A percentile compares a stretch with the other conserved stretches of the same genome.
phyloP scores from a whole-genome alignment of 1,284 basidiomycete genomes.

The Rugosomyces carneus region DNA sequence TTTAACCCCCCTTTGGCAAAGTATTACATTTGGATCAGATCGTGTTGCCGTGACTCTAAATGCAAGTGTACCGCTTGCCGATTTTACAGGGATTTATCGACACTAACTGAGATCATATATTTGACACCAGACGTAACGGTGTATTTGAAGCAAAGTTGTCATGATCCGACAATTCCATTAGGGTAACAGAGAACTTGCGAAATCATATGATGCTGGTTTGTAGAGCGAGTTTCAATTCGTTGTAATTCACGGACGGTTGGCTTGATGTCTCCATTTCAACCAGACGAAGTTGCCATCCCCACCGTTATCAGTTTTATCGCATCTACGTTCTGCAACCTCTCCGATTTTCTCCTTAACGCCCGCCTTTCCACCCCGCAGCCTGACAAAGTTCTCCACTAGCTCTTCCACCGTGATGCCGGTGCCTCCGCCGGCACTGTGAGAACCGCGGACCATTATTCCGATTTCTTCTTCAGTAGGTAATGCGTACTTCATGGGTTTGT shows the following conservation, averaged over 20 bases:
- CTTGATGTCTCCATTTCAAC: constrained; percentile 52
- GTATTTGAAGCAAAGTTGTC: neutral
- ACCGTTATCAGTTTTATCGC: constrained; percentile 48
- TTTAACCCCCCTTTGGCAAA: constrained; percentile 13
- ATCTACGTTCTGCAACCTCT: constrained; percentile 64
- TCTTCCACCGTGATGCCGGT: constrained; percentile 56
- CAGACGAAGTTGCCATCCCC: constrained; percentile 48
- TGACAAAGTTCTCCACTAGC: constrained; percentile 51
- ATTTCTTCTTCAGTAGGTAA: constrained; percentile 70
- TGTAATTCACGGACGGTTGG: constrained; percentile 14
- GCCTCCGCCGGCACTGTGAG: constrained; percentile 48
- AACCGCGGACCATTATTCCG: constrained; percentile 51
- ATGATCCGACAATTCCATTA: neutral
- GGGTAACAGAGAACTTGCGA: neutral
- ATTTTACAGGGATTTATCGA: constrained; percentile 1
- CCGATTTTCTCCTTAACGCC: constrained; percentile 71
- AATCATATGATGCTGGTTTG: constrained; percentile 4
- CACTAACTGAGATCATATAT: constrained; percentile 1
- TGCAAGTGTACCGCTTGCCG: neutral
- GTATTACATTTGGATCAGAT: constrained; percentile 10
- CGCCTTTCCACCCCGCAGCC: constrained; percentile 47
- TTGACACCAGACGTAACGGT: neutral
- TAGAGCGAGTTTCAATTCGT: neutral
- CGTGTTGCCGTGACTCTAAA: neutral
- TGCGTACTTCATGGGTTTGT: constrained; percentile 47